Percentiles rank a stretch among this genome's conserved stretches.
These are phyloP conservation scores for Sarocladium strictum DNA, from an alignment of 2,329 filamentous ascomycete genomes.

Conservation along the genomic window DNA sequence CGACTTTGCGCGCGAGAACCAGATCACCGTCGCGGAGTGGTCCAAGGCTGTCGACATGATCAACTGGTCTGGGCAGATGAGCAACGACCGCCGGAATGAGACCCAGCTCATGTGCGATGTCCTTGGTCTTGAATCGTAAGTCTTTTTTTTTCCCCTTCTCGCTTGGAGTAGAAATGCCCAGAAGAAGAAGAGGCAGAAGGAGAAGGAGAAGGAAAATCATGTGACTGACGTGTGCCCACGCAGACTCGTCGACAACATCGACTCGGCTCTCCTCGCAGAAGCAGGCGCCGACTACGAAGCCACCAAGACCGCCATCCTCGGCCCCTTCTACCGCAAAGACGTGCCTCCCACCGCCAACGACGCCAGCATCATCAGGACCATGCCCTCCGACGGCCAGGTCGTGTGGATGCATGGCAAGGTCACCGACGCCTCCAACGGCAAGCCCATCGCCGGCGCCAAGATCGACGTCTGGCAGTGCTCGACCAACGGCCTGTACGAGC, in stretches of 20 bases:
- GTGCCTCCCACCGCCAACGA: constrained; percentile 67
- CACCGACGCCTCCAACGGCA: constrained; percentile 50
- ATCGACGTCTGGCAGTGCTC: constrained; percentile 78
- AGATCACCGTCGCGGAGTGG: constrained; percentile 79
- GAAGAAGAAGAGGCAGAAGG: too few relatives aligned
- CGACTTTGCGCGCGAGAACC: constrained; percentile 73
- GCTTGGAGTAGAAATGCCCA: too few relatives aligned
- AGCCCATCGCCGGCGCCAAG: constrained; percentile 58
- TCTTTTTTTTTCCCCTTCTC: constrained; percentile 4
- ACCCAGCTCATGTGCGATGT: constrained; percentile 67
- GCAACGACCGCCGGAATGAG: constrained; percentile 64
- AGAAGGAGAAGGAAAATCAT: neutral
- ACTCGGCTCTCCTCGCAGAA: constrained; percentile 51
- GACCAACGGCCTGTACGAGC: constrained; percentile 65
- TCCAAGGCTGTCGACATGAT: constrained; percentile 58
- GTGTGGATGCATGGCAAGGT: constrained; percentile 60
- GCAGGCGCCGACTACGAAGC: constrained; percentile 35
- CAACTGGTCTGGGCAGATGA: constrained; percentile 61
- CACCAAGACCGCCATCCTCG: constrained; percentile 74
- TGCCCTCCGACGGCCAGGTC: constrained; percentile 42
- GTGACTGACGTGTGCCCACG: neutral
- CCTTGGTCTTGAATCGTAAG: constrained; percentile 63
- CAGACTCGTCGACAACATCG: constrained; percentile 73
- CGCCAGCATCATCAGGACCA: constrained; percentile 54
- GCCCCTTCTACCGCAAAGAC: constrained; percentile 76